Evolutionary conservation across 2,329 filamentous ascomycete species (phyloP).

Genomic region (Lecanicillium sp.): DNA sequence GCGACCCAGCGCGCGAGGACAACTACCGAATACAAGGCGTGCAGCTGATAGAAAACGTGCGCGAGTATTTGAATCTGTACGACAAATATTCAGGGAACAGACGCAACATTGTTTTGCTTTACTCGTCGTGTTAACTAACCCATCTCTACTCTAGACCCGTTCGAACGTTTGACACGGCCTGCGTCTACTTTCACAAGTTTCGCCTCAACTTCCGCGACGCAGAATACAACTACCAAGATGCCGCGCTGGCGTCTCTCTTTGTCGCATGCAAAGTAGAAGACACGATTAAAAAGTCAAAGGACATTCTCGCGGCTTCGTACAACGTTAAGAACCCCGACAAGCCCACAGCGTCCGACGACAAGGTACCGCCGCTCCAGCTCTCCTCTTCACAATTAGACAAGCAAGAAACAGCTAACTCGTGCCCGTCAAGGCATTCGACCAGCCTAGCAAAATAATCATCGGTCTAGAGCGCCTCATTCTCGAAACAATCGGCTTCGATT

Average conservation of each 20-base stretch:
- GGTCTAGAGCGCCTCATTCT: constrained; percentile 88
- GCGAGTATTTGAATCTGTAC: constrained; percentile 70
- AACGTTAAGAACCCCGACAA: constrained; percentile 67
- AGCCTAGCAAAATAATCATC: constrained; percentile 70
- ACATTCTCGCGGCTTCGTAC: constrained; percentile 84
- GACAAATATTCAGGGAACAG: constrained; percentile 19
- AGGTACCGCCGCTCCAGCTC: constrained; percentile 39
- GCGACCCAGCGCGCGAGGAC: constrained; percentile 73
- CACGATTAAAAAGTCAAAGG: constrained; percentile 90
- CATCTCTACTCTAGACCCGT: constrained; percentile 53
- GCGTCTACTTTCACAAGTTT: constrained; percentile 90
- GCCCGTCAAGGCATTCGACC: constrained; percentile 63
- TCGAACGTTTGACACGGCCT: constrained; percentile 85
- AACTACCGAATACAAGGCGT: constrained; percentile 76
- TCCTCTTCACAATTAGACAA: neutral
- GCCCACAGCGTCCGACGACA: constrained; percentile 72
- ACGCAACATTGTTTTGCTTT: too few species aligned
- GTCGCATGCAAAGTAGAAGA: constrained; percentile 97
- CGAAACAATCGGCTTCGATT: constrained; percentile 89
- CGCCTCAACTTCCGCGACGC: constrained; percentile 75
- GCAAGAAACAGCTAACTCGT: constrained; percentile 5
- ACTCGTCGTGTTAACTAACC: too few species aligned
- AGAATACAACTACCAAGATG: constrained; percentile 82
- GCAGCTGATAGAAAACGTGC: constrained; percentile 78
- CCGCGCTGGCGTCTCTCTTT: constrained; percentile 79